Percentiles rank a stretch among this genome's conserved stretches.
phyloP scores from a whole-genome alignment of 257 asterid species.

The Haberlea rhodopensis region DNA sequence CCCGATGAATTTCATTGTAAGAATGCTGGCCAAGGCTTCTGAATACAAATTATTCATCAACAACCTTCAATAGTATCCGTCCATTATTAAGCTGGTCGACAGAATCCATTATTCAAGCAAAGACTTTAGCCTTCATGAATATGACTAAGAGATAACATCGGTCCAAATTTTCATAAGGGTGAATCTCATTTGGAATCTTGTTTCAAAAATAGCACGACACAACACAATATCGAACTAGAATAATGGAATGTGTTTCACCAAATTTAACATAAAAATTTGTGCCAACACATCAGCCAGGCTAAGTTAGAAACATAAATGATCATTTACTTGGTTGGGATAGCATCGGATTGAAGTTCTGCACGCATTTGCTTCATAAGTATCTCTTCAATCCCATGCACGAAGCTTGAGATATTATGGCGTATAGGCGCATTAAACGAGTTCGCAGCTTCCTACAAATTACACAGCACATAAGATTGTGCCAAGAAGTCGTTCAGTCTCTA shows the following conservation, averaged over 20 bases:
- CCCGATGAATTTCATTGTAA: too few species aligned
- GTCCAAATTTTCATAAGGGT: too few species aligned
- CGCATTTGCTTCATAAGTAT: slow-evolving; percentile 62
- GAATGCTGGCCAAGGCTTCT: too few species aligned
- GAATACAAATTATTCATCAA: too few species aligned
- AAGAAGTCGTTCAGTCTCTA: background rate
- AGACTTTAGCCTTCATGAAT: too few species aligned
- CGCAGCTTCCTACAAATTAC: slow-evolving; percentile 51
- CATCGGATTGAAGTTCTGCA: slow-evolving; percentile 34
- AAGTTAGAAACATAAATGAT: background rate
- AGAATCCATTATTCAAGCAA: too few species aligned
- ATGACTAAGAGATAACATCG: too few species aligned
- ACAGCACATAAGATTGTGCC: slow-evolving; percentile 11
- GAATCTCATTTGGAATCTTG: too few species aligned
- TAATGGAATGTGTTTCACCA: background rate
- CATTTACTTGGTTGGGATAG: slow-evolving; percentile 13
- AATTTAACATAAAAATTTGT: background rate
- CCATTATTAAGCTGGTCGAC: too few species aligned
- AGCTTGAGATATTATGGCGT: slow-evolving; percentile 53
- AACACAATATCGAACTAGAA: background rate
- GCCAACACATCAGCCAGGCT: background rate
- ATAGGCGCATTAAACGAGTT: slow-evolving; percentile 43
- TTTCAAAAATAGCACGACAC: too few species aligned
- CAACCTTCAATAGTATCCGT: too few species aligned
- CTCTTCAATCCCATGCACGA: slow-evolving; percentile 58